A percentile compares a stretch with the other conserved stretches of the same genome.
These are phyloP conservation scores for Liriodendron chinense DNA, from an alignment of 164 flowering plant genomes.

Conservation along the genomic window DNA sequence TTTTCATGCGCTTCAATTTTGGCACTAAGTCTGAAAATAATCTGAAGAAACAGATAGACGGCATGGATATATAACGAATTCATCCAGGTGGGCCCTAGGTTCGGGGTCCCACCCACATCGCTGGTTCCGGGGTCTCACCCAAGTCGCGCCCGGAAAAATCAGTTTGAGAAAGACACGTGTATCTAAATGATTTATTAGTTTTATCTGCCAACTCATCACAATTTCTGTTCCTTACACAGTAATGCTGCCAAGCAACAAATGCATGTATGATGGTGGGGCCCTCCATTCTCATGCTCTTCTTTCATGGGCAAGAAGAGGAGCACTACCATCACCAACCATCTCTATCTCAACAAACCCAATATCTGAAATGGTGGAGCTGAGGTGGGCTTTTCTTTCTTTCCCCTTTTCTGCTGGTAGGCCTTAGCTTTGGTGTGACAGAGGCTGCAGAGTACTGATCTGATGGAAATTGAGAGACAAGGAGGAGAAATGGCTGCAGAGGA, in stretches of 20 bases:
- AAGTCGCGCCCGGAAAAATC: no score
- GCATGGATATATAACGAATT: no score
- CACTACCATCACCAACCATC: not conserved
- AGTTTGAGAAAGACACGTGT: not conserved
- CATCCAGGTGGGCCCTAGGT: no score
- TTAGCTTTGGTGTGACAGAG: not conserved
- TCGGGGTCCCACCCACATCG: no score
- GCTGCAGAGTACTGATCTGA: not conserved
- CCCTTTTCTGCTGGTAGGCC: not conserved
- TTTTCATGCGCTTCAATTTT: no score
- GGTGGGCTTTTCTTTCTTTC: not conserved
- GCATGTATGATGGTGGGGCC: not conserved
- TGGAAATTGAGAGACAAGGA: not conserved
- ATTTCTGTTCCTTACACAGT: no score
- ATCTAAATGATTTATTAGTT: not conserved
- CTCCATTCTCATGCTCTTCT: not conserved
- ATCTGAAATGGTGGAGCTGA: not conserved
- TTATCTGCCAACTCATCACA: not conserved
- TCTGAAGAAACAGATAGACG: no score
- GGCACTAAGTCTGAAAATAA: no score
- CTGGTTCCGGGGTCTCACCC: no score
- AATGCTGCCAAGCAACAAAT: not conserved
- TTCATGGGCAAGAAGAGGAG: not conserved
- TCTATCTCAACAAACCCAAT: not conserved
- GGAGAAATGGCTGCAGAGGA: conserved; percentile 5